Conservation (phyloP, 192 early-diverging fungal species). For the Mortierella claussenii region DNA sequence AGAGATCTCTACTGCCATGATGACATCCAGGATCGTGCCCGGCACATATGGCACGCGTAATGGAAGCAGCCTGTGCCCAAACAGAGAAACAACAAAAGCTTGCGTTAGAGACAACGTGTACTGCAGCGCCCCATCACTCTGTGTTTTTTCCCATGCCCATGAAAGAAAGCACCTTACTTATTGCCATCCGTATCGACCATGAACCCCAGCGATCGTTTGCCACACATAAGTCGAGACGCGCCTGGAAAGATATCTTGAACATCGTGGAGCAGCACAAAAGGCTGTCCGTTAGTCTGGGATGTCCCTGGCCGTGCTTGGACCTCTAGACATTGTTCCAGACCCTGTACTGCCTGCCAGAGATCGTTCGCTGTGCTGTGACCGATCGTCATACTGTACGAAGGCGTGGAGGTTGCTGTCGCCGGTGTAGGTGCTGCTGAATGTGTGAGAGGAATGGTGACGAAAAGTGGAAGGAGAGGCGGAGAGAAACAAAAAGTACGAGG, state of each 20-base stretch:
- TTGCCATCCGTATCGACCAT: conserved; percentile 5
- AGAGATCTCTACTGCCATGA: neutral
- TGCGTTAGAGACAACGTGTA: neutral
- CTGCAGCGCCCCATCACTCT: neutral
- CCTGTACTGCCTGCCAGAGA: neutral
- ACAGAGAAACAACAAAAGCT: neutral
- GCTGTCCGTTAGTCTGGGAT: neutral
- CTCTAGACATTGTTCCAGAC: neutral
- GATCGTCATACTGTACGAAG: neutral
- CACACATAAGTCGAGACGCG: neutral
- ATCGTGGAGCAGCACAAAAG: conserved; percentile 2
- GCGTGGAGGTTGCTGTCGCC: too few species aligned
- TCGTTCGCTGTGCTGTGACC: neutral
- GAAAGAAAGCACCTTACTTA: neutral
- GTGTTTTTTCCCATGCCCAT: neutral
- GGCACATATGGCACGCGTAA: neutral
- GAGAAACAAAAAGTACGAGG: neutral
- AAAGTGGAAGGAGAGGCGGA: neutral
- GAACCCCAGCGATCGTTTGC: neutral
- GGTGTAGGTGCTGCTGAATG: neutral
- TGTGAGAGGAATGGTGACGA: neutral
- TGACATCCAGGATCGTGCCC: neutral
- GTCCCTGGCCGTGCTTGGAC: neutral
- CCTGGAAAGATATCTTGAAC: conserved; percentile 6
- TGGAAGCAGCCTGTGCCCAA: neutral